Conservation (phyloP, 148 eudicot species). For the Dysphania ambrosioides region DNA sequence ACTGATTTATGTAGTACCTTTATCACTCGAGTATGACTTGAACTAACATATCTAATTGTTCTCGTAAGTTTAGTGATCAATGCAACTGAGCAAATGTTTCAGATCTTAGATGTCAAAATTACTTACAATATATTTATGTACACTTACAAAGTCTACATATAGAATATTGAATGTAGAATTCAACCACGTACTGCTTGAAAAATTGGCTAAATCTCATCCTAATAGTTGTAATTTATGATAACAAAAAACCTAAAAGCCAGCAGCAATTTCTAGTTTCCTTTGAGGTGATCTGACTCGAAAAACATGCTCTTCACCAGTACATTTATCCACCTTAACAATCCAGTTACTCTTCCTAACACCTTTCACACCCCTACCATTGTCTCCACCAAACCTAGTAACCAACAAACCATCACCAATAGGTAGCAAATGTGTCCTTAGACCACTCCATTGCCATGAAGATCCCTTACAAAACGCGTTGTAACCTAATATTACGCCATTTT, state of each 20-base stretch:
- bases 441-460: slow-evolving; percentile 37
- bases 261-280: slow-evolving; percentile 30
- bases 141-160: slow-evolving; percentile 13
- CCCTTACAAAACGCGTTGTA: slow-evolving; percentile 49
- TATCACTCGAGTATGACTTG: not conserved
- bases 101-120: not conserved
- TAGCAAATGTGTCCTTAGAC: slow-evolving; percentile 39
- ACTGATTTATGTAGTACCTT: too few species aligned
- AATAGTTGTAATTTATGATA: not conserved
- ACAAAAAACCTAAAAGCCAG: not conserved
- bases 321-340: slow-evolving; percentile 69
- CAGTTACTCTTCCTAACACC: slow-evolving; percentile 45
- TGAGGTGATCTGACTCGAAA: slow-evolving; percentile 58
- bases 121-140: slow-evolving; percentile 13
- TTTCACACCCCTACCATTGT: not conserved
- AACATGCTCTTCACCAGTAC: slow-evolving; percentile 88
- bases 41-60: not conserved
- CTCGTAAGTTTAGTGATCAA: too few species aligned
- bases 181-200: too few species aligned
- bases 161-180: slow-evolving; percentile 2
- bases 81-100: not conserved
- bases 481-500: slow-evolving; percentile 46
- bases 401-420: slow-evolving; percentile 82
- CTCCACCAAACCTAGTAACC: slow-evolving; percentile 42
- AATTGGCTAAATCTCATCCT: slow-evolving; percentile 14